Base-by-base conservation (phyloP, 2,329 filamentous ascomycete genomes). In the Penicillium hordei region DNA sequence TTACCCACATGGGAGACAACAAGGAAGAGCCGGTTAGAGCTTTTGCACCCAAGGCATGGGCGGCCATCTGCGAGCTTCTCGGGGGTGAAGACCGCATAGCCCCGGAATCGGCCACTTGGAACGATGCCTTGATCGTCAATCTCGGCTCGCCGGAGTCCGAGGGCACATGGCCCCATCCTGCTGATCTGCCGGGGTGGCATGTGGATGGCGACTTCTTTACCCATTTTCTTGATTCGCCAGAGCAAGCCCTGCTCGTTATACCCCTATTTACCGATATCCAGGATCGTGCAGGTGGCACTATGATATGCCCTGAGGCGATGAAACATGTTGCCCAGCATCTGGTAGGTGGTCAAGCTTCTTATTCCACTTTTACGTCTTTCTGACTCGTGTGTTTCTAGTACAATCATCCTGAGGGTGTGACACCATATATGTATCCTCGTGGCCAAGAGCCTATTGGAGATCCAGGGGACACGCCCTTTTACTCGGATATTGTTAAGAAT, bases 181-280 rank as follows among this genome's bases (percentile, higher is more conserved):
- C 80, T 4, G 73, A 79, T 25, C 83, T 85, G 0, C 76, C 80
- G 50, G 79, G 84, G 0, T 90, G 87, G 87, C 87, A 89, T 71
- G 85, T 88, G 19, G 87, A 89, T 71, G 87, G 87, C 9, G 87
- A 90, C 64, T 89, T 89, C 71, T 90, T 90, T 69, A 80, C 87
- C 5, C 87, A 90, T 75, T 90, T 86, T 63, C 81, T 90, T 36
- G 87, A 90, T 68, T 87, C 83, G 21, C 84, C 84, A 0, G 88
- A 90, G 74, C 88, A 90, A 70, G 88, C 79, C 0, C 73, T 90
- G 15, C 78, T 90, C 1, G 85, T 89, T 13, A 89, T 88, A 40
- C 87, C 87, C 1, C 71, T 89, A 5, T 90, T 87, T 75, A 85
- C 80, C 0, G 86, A 89, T 67, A 83, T 90, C 51, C 73, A 76